Percentiles rank a stretch among this genome's conserved stretches.
Conservation (phyloP, 176 grass and related monocot genomes). For the Oryza glumipatula region DNA sequence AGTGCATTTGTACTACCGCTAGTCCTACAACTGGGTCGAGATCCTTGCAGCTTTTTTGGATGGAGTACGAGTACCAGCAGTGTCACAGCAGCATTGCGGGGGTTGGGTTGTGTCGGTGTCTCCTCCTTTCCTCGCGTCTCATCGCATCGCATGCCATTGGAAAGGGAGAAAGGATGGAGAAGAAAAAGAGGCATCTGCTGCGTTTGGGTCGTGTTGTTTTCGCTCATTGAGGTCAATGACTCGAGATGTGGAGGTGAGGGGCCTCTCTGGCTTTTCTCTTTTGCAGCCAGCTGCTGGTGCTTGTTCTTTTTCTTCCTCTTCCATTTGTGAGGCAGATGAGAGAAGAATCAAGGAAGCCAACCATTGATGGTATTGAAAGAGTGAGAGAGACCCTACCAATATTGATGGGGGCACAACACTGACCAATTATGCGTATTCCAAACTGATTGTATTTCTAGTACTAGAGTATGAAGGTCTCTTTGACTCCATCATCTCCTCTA, state of each 20-base stretch:
- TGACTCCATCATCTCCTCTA: too few species aligned
- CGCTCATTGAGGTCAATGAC: neutral
- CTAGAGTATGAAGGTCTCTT: too few species aligned
- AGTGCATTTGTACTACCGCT: neutral
- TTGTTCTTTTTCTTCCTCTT: neutral
- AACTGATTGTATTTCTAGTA: neutral
- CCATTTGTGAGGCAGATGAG: neutral
- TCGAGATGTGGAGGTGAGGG: neutral
- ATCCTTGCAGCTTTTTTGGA: slow-evolving; percentile 17
- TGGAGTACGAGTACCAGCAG: too few species aligned
- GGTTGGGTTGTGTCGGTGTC: neutral
- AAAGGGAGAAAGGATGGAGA: neutral
- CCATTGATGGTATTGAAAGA: neutral
- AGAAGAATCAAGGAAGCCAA: neutral
- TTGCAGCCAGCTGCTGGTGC: neutral
- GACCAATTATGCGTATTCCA: neutral
- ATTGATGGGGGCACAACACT: neutral
- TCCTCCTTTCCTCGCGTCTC: neutral
- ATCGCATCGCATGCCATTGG: neutral
- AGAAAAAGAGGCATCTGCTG: neutral
- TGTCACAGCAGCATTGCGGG: too few species aligned
- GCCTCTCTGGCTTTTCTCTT: neutral
- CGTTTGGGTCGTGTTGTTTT: neutral
- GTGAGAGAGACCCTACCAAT: neutral
- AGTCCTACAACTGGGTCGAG: neutral